Evolutionary conservation across 768 basidiomycete species (phyloP).

Genomic region (Leccinum incarnatum): DNA sequence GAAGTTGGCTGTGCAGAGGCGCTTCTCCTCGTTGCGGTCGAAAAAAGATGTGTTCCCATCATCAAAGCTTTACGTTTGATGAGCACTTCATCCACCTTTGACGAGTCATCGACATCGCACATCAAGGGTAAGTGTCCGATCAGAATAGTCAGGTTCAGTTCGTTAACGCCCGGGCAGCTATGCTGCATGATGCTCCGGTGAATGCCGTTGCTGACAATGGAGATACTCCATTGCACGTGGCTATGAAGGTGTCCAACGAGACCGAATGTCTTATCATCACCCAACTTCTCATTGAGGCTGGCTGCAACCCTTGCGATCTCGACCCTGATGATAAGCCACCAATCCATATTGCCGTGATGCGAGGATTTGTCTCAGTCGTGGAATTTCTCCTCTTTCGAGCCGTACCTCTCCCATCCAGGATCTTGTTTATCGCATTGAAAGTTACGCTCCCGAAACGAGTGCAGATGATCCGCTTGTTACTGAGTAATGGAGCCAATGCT

Average conservation of each 20-base stretch:
- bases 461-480: no score
- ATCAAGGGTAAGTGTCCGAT: not conserved
- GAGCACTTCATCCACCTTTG: not conserved
- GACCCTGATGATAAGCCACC: not conserved
- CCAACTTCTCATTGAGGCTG: not conserved
- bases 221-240: not conserved
- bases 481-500: no score
- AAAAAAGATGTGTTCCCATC: not conserved
- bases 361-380: not conserved
- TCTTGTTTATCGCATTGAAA: not conserved
- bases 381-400: not conserved
- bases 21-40: not conserved
- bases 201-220: not conserved
- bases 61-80: slow-evolving; percentile 2
- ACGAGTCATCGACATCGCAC: not conserved
- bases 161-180: not conserved
- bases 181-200: not conserved
- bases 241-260: not conserved
- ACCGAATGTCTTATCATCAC: not conserved
- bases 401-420: not conserved
- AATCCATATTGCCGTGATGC: not conserved
- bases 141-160: not conserved
- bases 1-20: not conserved
- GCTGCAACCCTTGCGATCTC: not conserved
- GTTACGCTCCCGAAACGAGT: not conserved